Evolutionary conservation across 2,329 filamentous ascomycete species (phyloP).

Genomic region (Ceratocystis ficicola): DNA sequence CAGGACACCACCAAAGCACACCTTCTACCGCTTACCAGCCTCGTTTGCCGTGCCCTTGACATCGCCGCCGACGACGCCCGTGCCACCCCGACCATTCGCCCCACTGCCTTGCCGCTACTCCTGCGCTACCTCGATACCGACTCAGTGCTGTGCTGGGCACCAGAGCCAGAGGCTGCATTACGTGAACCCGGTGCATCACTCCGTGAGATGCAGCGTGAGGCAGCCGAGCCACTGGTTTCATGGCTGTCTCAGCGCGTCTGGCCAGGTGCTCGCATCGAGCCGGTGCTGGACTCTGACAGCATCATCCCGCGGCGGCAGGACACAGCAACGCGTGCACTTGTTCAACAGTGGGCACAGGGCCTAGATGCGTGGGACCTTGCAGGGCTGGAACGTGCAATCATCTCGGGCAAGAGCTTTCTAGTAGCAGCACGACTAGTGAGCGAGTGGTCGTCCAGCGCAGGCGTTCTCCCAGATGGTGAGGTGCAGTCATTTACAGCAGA

Average conservation of each 20-base stretch:
- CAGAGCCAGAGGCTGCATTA: conserved; percentile 40
- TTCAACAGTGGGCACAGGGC: conserved; percentile 62
- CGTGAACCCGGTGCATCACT: conserved; percentile 36
- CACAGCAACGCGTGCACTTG: conserved; percentile 60
- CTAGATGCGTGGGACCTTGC: conserved; percentile 72
- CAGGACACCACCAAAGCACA: conserved; percentile 78
- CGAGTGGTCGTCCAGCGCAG: conserved; percentile 71
- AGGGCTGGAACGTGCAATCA: conserved; percentile 67
- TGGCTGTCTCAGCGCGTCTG: conserved; percentile 64
- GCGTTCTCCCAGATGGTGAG: conserved; percentile 28
- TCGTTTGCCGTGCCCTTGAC: conserved; percentile 72
- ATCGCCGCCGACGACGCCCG: conserved; percentile 54
- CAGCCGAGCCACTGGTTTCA: conserved; percentile 56
- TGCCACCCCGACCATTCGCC: conserved; percentile 42
- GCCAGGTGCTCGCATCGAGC: conserved; percentile 66
- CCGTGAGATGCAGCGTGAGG: conserved; percentile 57
- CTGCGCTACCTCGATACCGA: conserved; percentile 88
- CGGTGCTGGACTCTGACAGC: conserved; percentile 65
- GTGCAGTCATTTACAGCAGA: conserved; percentile 59
- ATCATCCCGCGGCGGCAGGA: conserved; percentile 67
- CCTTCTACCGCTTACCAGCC: conserved; percentile 78
- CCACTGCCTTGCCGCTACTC: conserved; percentile 52
- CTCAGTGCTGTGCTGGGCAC: conserved; percentile 79
- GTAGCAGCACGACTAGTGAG: conserved; percentile 63
- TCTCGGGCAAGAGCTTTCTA: conserved; percentile 79